phyloP scores from a whole-genome alignment of 1,284 basidiomycete species.

The Farysia itapuensis region DNA sequence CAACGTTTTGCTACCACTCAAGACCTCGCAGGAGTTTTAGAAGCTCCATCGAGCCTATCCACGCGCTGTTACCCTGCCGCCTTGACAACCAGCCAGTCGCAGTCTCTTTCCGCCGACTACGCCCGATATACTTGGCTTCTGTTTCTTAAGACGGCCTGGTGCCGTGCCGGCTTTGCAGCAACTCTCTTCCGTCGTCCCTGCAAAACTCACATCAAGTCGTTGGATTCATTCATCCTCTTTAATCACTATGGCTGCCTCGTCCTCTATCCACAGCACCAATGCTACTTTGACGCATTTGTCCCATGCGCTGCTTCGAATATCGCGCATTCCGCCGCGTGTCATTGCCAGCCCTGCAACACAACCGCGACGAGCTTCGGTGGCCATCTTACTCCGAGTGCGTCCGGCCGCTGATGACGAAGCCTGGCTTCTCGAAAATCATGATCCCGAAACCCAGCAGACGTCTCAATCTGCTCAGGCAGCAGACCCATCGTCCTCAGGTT shows the following conservation, averaged over 20 bases:
- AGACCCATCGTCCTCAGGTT: conserved; percentile 4
- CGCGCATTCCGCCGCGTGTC: conserved; percentile 47
- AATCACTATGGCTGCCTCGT: conserved; percentile 28
- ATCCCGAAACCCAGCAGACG: conserved; percentile 23
- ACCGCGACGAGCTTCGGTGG: conserved; percentile 56
- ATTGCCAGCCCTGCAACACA: conserved; percentile 56
- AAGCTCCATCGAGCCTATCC: too few relatives aligned
- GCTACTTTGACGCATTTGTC: conserved; percentile 45
- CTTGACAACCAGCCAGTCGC: too few relatives aligned
- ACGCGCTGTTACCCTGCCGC: too few relatives aligned
- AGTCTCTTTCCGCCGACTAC: too few relatives aligned
- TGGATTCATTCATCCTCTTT: too few relatives aligned
- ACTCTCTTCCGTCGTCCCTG: too few relatives aligned
- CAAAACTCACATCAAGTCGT: too few relatives aligned
- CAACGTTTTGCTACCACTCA: too few relatives aligned
- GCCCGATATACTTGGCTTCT: conserved; percentile 1
- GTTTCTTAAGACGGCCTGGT: neutral
- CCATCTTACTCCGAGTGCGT: conserved; percentile 54
- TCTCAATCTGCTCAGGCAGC: neutral
- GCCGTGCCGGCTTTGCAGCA: neutral
- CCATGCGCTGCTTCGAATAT: conserved; percentile 53
- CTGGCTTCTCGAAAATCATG: conserved; percentile 44
- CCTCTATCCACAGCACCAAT: conserved; percentile 17
- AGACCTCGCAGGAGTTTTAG: too few relatives aligned
- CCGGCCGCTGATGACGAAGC: conserved; percentile 51